Evolutionary conservation across 352 stramenopile species (phyloP).

Genomic region (Globisporangium okanoganense): DNA sequence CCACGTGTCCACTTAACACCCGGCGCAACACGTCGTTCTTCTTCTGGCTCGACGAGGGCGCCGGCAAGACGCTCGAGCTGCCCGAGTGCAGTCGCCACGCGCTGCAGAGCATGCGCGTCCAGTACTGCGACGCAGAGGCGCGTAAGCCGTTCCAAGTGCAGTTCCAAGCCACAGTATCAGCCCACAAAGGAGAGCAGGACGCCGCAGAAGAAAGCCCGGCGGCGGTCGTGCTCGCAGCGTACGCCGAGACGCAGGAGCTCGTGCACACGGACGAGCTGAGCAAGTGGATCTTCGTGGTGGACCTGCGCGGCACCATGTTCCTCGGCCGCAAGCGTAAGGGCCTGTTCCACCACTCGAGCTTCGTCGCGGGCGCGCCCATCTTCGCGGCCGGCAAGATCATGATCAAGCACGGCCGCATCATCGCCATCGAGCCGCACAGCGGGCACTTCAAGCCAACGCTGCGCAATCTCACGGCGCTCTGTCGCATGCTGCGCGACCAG

Average conservation of each 20-base stretch:
- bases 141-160: constrained; percentile 40
- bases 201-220: too few relatives aligned
- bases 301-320: constrained; percentile 32
- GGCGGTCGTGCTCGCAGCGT: constrained; percentile 21
- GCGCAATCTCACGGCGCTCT: constrained; percentile 42
- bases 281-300: constrained; percentile 82
- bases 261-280: constrained; percentile 57
- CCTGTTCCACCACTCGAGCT: constrained; percentile 77
- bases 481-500: constrained; percentile 28
- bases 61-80: constrained; percentile 36
- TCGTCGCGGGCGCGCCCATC: constrained; percentile 59
- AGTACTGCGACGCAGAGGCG: constrained; percentile 46
- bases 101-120: constrained; percentile 39
- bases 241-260: constrained; percentile 24
- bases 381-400: constrained; percentile 64
- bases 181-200: background rate
- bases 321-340: constrained; percentile 72
- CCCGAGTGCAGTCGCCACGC: constrained; percentile 48
- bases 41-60: constrained; percentile 64
- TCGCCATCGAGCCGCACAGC: constrained; percentile 67
- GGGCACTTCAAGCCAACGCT: constrained; percentile 70
- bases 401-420: constrained; percentile 48
- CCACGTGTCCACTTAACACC: too few relatives aligned
- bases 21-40: too few relatives aligned
- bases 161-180: constrained; percentile 21